These are phyloP conservation scores for Fusarium sp. DNA, from an alignment of 2,329 filamentous ascomycete genomes.

Conservation along the genomic window DNA sequence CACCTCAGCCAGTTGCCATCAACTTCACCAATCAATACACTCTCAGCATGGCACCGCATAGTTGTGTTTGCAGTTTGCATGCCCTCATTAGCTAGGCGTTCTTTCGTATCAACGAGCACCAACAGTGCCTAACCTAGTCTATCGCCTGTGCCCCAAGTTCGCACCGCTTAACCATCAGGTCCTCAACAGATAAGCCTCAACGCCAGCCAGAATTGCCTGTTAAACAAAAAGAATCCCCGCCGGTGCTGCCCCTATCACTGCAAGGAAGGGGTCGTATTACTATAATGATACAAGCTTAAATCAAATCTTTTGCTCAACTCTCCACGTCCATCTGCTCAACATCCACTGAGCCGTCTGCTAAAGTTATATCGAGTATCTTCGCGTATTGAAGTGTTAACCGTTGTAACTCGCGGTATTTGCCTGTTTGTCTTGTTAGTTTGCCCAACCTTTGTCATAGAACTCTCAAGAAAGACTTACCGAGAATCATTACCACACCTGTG, in stretches of 20 bases:
- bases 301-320: conserved; percentile 34
- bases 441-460: not conserved
- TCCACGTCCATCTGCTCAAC: conserved; percentile 59
- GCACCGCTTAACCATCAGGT: conserved; percentile 14
- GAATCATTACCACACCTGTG: conserved; percentile 89
- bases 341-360: conserved; percentile 58
- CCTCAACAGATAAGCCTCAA: conserved; percentile 28
- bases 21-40: conserved; percentile 20
- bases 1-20: conserved; percentile 7
- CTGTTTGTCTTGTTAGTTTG: conserved; percentile 60
- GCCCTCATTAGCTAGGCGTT: conserved; percentile 26
- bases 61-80: conserved; percentile 29
- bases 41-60: conserved; percentile 25
- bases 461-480: conserved; percentile 71
- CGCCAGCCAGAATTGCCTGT: conserved; percentile 31
- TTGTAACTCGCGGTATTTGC: conserved; percentile 95
- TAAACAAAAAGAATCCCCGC: conserved; percentile 19
- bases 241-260: not conserved
- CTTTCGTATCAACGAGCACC: conserved; percentile 22
- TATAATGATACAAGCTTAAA: conserved; percentile 37
- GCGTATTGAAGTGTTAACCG: conserved; percentile 96
- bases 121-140: conserved; percentile 17
- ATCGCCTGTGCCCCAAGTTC: conserved; percentile 16
- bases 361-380: conserved; percentile 75
- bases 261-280: not conserved